A percentile compares a stretch with the other conserved stretches of the same genome.
These are phyloP conservation scores for Coemansia javaensis DNA, from an alignment of 192 early-diverging fungal genomes.

Conservation along the genomic window DNA sequence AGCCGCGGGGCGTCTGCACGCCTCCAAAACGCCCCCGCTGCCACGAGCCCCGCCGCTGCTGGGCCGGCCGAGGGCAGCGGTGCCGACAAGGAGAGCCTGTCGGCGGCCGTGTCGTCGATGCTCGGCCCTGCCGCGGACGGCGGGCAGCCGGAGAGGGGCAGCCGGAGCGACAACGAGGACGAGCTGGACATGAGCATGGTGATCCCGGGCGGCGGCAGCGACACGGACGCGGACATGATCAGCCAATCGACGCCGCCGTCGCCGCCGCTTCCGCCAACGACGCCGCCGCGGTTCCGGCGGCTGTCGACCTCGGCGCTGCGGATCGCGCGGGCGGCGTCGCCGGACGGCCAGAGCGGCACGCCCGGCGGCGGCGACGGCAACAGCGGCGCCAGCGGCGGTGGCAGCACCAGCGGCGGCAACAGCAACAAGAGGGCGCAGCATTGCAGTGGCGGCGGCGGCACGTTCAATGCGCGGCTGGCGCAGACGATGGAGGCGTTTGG, in stretches of 20 bases:
- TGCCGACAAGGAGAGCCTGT: conserved; percentile 12
- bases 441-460: conserved; percentile 15
- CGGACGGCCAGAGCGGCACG: neutral
- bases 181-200: conserved; percentile 37
- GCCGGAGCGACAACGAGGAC: neutral
- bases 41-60: too few relatives aligned
- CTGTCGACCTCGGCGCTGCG: conserved; percentile 21
- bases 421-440: conserved; percentile 1
- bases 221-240: conserved; percentile 36
- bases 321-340: conserved; percentile 17
- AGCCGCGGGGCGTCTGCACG: neutral
- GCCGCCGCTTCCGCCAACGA: conserved; percentile 35
- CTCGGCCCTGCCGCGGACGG: neutral
- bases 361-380: conserved; percentile 1
- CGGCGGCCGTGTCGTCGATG: conserved; percentile 13
- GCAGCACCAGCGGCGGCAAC: neutral
- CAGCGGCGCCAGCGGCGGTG: neutral
- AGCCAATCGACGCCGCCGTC: conserved; percentile 46
- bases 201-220: conserved; percentile 15
- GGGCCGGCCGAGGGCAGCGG: neutral
- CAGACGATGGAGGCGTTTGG: conserved; percentile 52
- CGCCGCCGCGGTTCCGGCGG: conserved; percentile 15
- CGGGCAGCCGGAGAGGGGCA: too few relatives aligned
- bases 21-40: too few relatives aligned
- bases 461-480: conserved; percentile 39